phyloP scores from a whole-genome alignment of 106 monocot genomes.

The Vanilla planifolia region DNA sequence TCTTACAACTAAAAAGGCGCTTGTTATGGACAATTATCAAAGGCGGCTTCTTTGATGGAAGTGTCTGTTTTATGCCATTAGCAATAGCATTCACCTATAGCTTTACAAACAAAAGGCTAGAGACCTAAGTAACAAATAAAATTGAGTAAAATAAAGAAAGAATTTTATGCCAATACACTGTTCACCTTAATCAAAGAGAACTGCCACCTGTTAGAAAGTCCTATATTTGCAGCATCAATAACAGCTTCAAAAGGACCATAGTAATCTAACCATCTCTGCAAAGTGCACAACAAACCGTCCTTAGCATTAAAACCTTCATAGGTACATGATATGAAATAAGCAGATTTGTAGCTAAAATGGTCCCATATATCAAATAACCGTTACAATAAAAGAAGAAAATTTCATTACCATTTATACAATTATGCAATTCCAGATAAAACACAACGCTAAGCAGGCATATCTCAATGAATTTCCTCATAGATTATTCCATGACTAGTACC shows the following conservation, averaged over 20 bases:
- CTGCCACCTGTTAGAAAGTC: slow-evolving; percentile 61
- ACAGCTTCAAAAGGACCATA: slow-evolving; percentile 94
- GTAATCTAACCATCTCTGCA: slow-evolving; percentile 84
- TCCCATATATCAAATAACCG: not conserved
- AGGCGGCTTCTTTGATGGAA: slow-evolving; percentile 71
- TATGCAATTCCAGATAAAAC: too few species aligned
- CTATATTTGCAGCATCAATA: slow-evolving; percentile 88
- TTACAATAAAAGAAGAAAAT: too few species aligned
- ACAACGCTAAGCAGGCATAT: too few species aligned
- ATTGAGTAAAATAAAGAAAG: not conserved
- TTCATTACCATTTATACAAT: too few species aligned
- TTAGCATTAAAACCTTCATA: not conserved
- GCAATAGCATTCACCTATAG: slow-evolving; percentile 74
- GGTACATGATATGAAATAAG: not conserved
- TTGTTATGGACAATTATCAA: slow-evolving; percentile 72
- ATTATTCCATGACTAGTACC: too few species aligned
- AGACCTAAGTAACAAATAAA: slow-evolving; percentile 1
- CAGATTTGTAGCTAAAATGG: not conserved
- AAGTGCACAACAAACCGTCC: not conserved
- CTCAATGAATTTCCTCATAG: too few species aligned
- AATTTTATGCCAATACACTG: not conserved
- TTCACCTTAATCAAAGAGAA: slow-evolving; percentile 62
- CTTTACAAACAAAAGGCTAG: not conserved
- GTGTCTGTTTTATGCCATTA: slow-evolving; percentile 66
- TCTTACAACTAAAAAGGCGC: slow-evolving; percentile 42